Evolutionary conservation across 768 basidiomycete species (phyloP), one percentile per base, ranked within the genome.

Genomic region (Phallus indusiatus): DNA sequence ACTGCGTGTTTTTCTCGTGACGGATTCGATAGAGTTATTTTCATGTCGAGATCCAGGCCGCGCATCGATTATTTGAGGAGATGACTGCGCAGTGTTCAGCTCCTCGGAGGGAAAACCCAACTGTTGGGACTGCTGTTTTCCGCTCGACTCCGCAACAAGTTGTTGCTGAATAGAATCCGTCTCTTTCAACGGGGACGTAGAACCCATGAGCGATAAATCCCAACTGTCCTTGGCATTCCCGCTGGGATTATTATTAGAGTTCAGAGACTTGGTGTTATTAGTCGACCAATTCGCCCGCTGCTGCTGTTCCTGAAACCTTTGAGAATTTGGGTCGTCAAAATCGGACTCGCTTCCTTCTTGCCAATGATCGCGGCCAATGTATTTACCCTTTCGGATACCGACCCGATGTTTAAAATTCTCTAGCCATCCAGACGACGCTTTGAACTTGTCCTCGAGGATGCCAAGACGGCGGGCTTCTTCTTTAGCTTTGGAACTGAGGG

Each of bases 371-470:
- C 61, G 61, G 28, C 61, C 61, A 42, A 61, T 36, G 37, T 57
- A 57, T 24, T 57, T 57, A 34, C 88, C 89, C 21, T 80, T 80
- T 47, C 82, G 79, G 61, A 94, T 88, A 60, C 82, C 82, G 63
- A 87, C 81, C 35, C 92, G 84, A 65, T 81, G 79, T 73, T 93
- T 94, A 76, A 93, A 94, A 69, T 90, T 90, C 68, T 94, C 90
- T 56, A 94, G 79, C 92, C 92, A 94, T 4, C 90, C 90, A 10
- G 86, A 83, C 67, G 86, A 89, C n/a, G 88, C 91, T 72, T 93
- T 94, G 80, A 94, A 94, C 69, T 81, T 79, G 59, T 88, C 85
- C 60, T 83, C 79, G 51, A 77, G 68, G 61, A 86, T 82, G 54
- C 78, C 74, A 54, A 84, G 76, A 7, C 63, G 67, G 47, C 75